Conservation (phyloP, 1,284 basidiomycete genomes). For the Cutaneotrichosporon spelunceum region DNA sequence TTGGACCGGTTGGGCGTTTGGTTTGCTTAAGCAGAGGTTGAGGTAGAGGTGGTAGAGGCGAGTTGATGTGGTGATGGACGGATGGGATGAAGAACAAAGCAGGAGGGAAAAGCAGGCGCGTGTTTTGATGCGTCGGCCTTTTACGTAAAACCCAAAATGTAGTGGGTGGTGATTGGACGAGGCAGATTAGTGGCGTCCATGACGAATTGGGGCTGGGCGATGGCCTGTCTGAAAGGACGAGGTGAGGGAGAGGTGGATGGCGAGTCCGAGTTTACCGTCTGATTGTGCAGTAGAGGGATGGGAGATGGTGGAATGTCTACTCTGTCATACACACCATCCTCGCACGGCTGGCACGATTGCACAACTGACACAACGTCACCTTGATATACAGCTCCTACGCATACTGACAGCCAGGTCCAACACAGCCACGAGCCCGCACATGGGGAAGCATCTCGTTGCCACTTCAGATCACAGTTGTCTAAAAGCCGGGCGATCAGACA, state of each 20-base stretch:
- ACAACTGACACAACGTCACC: too few relatives aligned
- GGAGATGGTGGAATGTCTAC: not conserved
- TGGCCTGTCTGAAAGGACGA: too few relatives aligned
- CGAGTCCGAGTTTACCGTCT: not conserved
- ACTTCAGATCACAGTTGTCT: not conserved
- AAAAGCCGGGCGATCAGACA: too few relatives aligned
- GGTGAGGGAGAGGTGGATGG: not conserved
- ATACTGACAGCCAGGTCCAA: too few relatives aligned
- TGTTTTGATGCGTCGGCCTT: slow-evolving; percentile 13
- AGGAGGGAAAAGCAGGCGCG: slow-evolving; percentile 25
- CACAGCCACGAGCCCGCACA: too few relatives aligned
- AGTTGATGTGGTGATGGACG: not conserved
- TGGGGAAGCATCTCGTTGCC: not conserved
- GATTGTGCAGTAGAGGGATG: not conserved
- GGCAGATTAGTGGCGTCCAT: not conserved
- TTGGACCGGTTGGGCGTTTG: not conserved
- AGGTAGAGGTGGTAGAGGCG: not conserved
- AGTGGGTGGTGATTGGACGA: not conserved
- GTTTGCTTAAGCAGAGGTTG: not conserved
- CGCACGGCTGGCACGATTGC: too few relatives aligned
- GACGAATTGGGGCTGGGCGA: not conserved
- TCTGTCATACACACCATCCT: too few relatives aligned
- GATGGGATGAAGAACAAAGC: not conserved
- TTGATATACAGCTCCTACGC: too few relatives aligned
- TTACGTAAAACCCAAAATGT: slow-evolving; percentile 15